Base-by-base conservation (phyloP, 2,329 filamentous ascomycete genomes). In the Clarireedia monteithiana region DNA sequence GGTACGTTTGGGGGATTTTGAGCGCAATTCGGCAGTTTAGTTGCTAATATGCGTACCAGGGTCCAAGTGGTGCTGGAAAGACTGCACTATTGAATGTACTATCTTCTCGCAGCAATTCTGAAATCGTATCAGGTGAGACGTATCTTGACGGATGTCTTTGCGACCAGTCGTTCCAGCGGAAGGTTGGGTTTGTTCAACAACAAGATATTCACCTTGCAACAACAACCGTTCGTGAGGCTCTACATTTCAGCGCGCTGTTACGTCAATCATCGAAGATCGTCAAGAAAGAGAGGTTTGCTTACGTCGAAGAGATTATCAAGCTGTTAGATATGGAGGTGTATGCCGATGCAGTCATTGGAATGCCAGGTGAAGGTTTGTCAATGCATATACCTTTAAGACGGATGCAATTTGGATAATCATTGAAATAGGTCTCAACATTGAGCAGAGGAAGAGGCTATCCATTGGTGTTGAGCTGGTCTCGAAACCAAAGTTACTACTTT, bases 261-360 rank as follows among this genome's bases (percentile, higher is more conserved):
- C 87, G 91, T 59, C 91, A 96, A 67, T 90, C 91, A 0, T 83
- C 81, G 50, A 77, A 86, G 51, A 80, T 88, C 15, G 77, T 88
- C 2, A 79, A 78, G 9, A 73, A 80, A 27, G 91, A 96, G 68
- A 96, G 96, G 75, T 72, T 92, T 6, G 86, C 83, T 4, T 96
- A 96, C 62, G 91, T 95, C 23, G 85, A 92, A 48, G 88, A 95
- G 68, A 88, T 96, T 7, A 95, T 97, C 68, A 89, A 88, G 72
- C 80, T 96, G 17, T 76, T 96, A 23, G 90, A 94, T 46, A 95
- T 96, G 89, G 80, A 90, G 61, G 82, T 88, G 50, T 95, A 94
- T 64, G 90, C 91, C 14, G 91, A 95, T 69, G 91, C 91, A 14
- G 78, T 96, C 42, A 89, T 96, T 53, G 92, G 91, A 77, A 86